These are phyloP conservation scores for Yarrowia deformans DNA, from an alignment of 805 yeast species.

Conservation along the genomic window DNA sequence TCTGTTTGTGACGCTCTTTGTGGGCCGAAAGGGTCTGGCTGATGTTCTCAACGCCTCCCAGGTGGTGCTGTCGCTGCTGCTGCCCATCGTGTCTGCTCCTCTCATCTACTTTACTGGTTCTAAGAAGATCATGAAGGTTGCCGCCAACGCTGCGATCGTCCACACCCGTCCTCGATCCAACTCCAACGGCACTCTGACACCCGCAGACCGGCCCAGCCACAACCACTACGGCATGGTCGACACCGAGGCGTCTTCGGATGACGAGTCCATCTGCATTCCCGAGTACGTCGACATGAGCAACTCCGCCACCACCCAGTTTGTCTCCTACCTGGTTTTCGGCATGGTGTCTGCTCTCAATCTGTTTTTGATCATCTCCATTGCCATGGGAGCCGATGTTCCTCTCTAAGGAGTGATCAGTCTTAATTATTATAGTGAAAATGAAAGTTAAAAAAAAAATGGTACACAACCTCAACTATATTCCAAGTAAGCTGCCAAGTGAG, in stretches of 20 bases:
- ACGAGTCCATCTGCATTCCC: slow-evolving; percentile 47
- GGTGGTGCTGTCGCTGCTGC: slow-evolving; percentile 77
- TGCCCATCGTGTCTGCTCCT: slow-evolving; percentile 91
- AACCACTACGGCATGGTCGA: slow-evolving; percentile 30
- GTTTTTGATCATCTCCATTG: slow-evolving; percentile 65
- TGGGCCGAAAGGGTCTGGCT: slow-evolving; percentile 82
- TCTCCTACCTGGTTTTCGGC: slow-evolving; percentile 71
- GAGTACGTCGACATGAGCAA: slow-evolving; percentile 71
- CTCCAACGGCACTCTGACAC: slow-evolving; percentile 36
- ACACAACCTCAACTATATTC: too few relatives aligned
- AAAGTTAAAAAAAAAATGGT: too few relatives aligned
- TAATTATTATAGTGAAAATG: not conserved
- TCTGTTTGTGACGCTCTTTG: slow-evolving; percentile 68
- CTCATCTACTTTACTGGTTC: slow-evolving; percentile 80
- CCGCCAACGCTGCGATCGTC: slow-evolving; percentile 29
- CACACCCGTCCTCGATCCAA: slow-evolving; percentile 19
- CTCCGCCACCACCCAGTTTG: slow-evolving; percentile 59
- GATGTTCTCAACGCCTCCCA: slow-evolving; percentile 79
- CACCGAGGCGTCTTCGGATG: slow-evolving; percentile 32
- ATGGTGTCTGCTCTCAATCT: slow-evolving; percentile 74
- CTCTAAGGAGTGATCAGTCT: slow-evolving; percentile 48
- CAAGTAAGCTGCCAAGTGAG: too few relatives aligned
- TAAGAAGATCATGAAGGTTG: slow-evolving; percentile 65
- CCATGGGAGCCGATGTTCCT: slow-evolving; percentile 61
- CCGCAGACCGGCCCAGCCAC: slow-evolving; percentile 24